Base-by-base conservation (phyloP, 1,139 yeast genomes). In the Blastobotrys proliferans region DNA sequence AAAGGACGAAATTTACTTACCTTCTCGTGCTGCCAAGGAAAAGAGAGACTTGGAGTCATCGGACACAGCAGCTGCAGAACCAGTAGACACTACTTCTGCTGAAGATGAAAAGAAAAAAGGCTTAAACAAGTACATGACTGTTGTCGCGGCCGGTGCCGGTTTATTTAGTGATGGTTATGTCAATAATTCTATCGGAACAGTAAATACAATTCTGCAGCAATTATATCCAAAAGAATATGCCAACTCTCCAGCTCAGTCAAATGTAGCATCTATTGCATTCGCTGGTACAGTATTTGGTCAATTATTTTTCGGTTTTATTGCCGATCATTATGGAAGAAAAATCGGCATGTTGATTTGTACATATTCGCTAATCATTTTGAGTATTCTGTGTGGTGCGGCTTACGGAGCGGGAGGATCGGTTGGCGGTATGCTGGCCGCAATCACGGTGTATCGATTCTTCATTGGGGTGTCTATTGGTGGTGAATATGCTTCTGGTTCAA, bases 251-350 rank as follows among this genome's bases (percentile, higher is more conserved):
- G 95, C 95, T 20, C 77, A 83, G 45, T 73, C 79, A 49, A 86
- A 87, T 57, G 84, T 88, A 43, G 74, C 94, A 0, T 79, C 95
- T n/a, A 83, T 88, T 58, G 95, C 88, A 0, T 88, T 88, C 60
- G 95, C 76, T 10, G 97, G 97, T 55, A 87, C 90, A 2, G 94
- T 88, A 40, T 74, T 84, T n/a, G 97, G 97, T 34, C 90, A 81
- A 69, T 72, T 88, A 43, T 43, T 71, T 2, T 87, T 88, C 63
- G 97, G 96, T 38, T 80, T 78, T 56, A 67, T 84, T 40, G 76
- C 94, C 14, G 97, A 88, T 65, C 76, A 80, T 57, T 69, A 79
- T 53, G 82, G 88, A 10, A 78, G 97, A 67, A 86, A 82, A 58
- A 64, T 72, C 6, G 94, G 94, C 38, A 87, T 88, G 95, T 60